These are phyloP conservation scores for Spiromastix sp. DNA, from an alignment of 2,329 filamentous ascomycete genomes.

Conservation along the genomic window DNA sequence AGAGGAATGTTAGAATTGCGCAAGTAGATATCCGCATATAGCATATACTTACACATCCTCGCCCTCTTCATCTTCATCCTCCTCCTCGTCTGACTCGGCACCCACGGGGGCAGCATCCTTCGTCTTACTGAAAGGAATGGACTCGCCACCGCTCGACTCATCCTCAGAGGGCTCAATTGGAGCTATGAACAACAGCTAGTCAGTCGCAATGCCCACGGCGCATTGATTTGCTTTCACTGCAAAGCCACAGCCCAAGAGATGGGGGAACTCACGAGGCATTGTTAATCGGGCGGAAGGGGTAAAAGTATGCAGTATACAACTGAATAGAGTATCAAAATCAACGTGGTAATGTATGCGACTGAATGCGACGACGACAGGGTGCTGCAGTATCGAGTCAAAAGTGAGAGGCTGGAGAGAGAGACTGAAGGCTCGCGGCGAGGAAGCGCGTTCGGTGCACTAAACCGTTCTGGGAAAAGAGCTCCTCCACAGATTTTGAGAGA, in stretches of 20 bases:
- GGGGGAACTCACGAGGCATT: conserved; percentile 32
- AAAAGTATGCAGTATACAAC: too few relatives aligned
- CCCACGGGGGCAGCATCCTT: conserved; percentile 17
- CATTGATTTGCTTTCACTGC: background rate
- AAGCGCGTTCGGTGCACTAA: conserved; percentile 26
- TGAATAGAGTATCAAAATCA: too few relatives aligned
- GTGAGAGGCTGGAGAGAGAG: too few relatives aligned
- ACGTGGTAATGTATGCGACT: too few relatives aligned
- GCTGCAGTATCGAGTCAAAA: too few relatives aligned
- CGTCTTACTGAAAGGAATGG: conserved; percentile 30
- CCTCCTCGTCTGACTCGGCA: conserved; percentile 10
- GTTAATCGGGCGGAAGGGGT: too few relatives aligned
- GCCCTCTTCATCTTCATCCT: conserved; percentile 14
- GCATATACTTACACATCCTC: conserved; percentile 25
- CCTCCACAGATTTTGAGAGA: conserved; percentile 23
- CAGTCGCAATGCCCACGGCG: background rate
- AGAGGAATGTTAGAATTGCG: conserved; percentile 1
- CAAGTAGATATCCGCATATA: conserved; percentile 7
- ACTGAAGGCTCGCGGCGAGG: too few relatives aligned
- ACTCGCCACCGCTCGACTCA: conserved; percentile 25
- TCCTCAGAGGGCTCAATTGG: conserved; percentile 16
- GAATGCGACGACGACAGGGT: too few relatives aligned
- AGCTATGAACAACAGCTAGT: conserved; percentile 4
- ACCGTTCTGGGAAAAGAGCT: conserved; percentile 27
- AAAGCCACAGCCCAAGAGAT: background rate